These are phyloP conservation scores for Chalciporus sphaerocephalus DNA, from an alignment of 768 basidiomycete species.

Conservation along the genomic window DNA sequence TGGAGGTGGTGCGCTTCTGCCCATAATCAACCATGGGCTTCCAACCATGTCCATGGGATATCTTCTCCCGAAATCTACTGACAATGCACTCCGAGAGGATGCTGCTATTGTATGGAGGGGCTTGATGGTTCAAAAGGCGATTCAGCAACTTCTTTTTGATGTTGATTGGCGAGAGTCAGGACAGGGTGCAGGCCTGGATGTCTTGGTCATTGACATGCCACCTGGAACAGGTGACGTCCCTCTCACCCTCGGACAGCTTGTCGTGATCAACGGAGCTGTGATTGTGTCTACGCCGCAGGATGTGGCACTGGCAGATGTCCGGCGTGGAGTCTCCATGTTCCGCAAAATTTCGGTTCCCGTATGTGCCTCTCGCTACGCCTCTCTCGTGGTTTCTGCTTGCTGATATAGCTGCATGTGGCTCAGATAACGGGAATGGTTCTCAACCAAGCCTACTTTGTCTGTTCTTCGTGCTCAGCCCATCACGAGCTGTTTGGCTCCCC, in stretches of 20 bases:
- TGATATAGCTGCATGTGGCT: not conserved
- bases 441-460: constrained; percentile 83
- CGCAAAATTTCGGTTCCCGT: constrained; percentile 86
- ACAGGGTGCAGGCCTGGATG: constrained; percentile 55
- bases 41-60: constrained; percentile 98
- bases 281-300: constrained; percentile 96
- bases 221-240: constrained; percentile 97
- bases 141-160: constrained; percentile 93
- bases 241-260: constrained; percentile 84
- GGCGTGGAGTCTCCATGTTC: constrained; percentile 92
- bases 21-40: constrained; percentile 82
- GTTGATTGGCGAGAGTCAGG: constrained; percentile 72
- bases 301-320: constrained; percentile 85
- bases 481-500: constrained; percentile 73
- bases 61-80: constrained; percentile 59
- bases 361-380: constrained; percentile 22
- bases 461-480: constrained; percentile 60
- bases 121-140: constrained; percentile 97
- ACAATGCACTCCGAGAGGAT: constrained; percentile 53
- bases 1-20: constrained; percentile 72
- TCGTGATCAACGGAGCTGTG: constrained; percentile 79
- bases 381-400: not conserved
- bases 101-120: constrained; percentile 92
- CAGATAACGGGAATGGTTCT: constrained; percentile 85
- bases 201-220: constrained; percentile 92